phyloP scores from a whole-genome alignment of 768 basidiomycete species.

The Mycena kentingensis region DNA sequence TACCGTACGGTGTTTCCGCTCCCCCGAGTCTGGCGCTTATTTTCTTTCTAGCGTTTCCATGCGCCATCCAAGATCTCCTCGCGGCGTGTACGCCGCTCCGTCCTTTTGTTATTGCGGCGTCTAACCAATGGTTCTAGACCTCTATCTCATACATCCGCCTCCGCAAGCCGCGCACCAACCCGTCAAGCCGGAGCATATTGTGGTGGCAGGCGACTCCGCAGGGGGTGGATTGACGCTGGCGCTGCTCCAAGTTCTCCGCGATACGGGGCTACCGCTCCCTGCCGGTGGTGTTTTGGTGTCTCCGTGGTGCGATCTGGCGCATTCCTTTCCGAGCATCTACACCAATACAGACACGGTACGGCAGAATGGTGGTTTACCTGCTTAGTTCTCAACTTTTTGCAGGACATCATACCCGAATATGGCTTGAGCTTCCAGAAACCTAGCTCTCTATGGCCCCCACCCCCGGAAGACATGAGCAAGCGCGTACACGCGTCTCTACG shows the following conservation, averaged over 20 bases:
- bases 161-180: slow-evolving; percentile 73
- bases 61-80: slow-evolving; percentile 84
- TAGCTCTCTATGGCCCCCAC: slow-evolving; percentile 78
- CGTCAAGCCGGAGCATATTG: slow-evolving; percentile 78
- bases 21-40: not conserved
- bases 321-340: slow-evolving; percentile 89
- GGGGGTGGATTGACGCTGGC: slow-evolving; percentile 88
- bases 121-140: slow-evolving; percentile 46
- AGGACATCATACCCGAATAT: slow-evolving; percentile 82
- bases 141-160: slow-evolving; percentile 90
- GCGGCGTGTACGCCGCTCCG: slow-evolving; percentile 79
- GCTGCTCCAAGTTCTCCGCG: slow-evolving; percentile 85
- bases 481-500: slow-evolving; percentile 61
- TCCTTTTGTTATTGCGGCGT: not conserved
- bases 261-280: slow-evolving; percentile 76
- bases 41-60: slow-evolving; percentile 65
- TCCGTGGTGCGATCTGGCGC: slow-evolving; percentile 91
- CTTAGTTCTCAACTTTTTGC: not conserved
- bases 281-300: slow-evolving; percentile 89
- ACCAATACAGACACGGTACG: slow-evolving; percentile 80
- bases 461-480: slow-evolving; percentile 59
- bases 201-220: slow-evolving; percentile 90
- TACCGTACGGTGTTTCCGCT: slow-evolving; percentile 54
- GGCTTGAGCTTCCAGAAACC: slow-evolving; percentile 81
- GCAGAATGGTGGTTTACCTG: slow-evolving; percentile 1